Evolutionary conservation across 495 filamentous ascomycete species (phyloP).

Genomic region (Xylaria longipes): DNA sequence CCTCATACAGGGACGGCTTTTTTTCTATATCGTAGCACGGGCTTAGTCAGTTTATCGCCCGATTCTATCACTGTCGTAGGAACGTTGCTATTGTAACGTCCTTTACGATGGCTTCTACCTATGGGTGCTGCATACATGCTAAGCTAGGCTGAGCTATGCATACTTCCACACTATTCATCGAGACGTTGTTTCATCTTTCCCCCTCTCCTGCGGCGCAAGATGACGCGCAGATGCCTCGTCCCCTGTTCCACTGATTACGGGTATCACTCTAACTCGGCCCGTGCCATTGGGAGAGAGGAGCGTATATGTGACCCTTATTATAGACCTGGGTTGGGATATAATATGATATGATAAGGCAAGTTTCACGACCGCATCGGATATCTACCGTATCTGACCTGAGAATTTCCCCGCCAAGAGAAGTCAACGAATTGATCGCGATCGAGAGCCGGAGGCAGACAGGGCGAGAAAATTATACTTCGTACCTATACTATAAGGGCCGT

Average conservation of each 20-base stretch:
- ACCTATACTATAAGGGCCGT: not conserved
- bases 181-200: not conserved
- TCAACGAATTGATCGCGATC: not conserved
- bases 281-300: not conserved
- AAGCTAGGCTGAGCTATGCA: not conserved
- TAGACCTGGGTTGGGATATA: not conserved
- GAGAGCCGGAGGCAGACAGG: not conserved
- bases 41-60: not conserved
- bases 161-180: not conserved
- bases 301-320: not conserved
- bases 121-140: not conserved
- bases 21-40: not conserved
- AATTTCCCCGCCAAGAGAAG: not conserved
- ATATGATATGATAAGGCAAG: not conserved
- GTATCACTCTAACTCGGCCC: not conserved
- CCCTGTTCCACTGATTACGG: not conserved
- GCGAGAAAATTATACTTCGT: not conserved
- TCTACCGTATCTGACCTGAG: not conserved
- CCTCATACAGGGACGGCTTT: not conserved
- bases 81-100: not conserved
- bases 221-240: not conserved
- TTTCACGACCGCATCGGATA: not conserved
- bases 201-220: not conserved
- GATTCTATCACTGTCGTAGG: not conserved
- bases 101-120: not conserved